These are phyloP conservation scores for Kwoniella dendrophila DNA, from an alignment of 768 basidiomycete species.

Conservation along the genomic window DNA sequence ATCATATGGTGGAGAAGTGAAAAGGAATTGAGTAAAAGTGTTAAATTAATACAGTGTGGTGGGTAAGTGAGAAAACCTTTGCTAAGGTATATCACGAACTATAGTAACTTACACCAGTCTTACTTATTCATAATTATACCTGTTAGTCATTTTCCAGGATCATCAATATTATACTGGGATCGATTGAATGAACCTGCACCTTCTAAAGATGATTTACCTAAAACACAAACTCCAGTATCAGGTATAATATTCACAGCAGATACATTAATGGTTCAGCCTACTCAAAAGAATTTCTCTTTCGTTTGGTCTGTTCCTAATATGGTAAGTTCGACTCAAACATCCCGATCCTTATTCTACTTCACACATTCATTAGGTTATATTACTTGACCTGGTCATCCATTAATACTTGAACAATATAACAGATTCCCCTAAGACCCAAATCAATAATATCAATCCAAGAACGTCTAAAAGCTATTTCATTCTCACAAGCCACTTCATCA, in stretches of 20 bases:
- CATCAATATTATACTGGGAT: conserved; percentile 51
- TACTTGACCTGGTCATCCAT: background rate
- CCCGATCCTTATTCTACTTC: background rate
- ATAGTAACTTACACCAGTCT: no score
- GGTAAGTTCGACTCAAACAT: conserved; percentile 31
- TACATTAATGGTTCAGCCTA: conserved; percentile 54
- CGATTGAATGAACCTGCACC: conserved; percentile 42
- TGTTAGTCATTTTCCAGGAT: conserved; percentile 53
- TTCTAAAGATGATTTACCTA: conserved; percentile 28
- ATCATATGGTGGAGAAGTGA: conserved; percentile 44
- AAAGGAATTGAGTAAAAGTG: conserved; percentile 27
- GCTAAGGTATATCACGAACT: no score
- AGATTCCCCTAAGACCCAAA: conserved; percentile 52
- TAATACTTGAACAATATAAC: background rate
- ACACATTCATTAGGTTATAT: no score
- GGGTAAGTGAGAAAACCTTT: conserved; percentile 51
- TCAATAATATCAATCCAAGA: conserved; percentile 33
- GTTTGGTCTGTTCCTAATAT: conserved; percentile 54
- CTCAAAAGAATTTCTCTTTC: conserved; percentile 49
- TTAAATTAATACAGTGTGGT: conserved; percentile 51
- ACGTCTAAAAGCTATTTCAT: conserved; percentile 28
- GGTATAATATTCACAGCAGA: conserved; percentile 52
- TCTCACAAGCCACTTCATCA: conserved; percentile 47
- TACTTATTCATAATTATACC: no score
- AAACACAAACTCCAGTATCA: conserved; percentile 38